Percentiles rank a stretch among this genome's conserved stretches.
Conservation (phyloP, 768 basidiomycete genomes). For the Rossbeevera mucosa region DNA sequence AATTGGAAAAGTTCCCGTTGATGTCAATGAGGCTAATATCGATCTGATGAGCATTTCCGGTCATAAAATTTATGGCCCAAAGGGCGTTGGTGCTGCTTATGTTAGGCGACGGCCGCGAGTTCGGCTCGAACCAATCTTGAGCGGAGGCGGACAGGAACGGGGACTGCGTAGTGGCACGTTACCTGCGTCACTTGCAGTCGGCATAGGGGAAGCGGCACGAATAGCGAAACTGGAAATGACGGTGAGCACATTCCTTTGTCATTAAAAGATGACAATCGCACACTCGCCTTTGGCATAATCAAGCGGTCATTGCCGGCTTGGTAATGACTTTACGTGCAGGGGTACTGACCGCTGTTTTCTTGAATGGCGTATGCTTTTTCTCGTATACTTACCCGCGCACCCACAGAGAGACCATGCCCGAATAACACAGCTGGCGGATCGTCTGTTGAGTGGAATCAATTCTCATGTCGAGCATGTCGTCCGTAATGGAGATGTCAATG, state of each 20-base stretch:
- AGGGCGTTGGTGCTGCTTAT: slow-evolving; percentile 92
- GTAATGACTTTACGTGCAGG: slow-evolving; percentile 82
- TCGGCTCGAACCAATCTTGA: slow-evolving; percentile 89
- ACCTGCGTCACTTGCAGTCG: slow-evolving; percentile 82
- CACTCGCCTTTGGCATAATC: slow-evolving; percentile 34
- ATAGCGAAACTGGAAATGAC: slow-evolving; percentile 90
- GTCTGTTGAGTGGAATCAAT: slow-evolving; percentile 78
- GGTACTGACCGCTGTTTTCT: slow-evolving; percentile 64
- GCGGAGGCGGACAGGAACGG: slow-evolving; percentile 95
- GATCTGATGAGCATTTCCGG: slow-evolving; percentile 96
- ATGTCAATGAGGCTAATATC: slow-evolving; percentile 93
- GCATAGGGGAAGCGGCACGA: slow-evolving; percentile 91
- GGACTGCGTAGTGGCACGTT: slow-evolving; percentile 94
- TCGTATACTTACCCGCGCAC: slow-evolving; percentile 1
- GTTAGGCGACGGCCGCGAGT: slow-evolving; percentile 91
- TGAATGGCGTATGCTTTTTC: not conserved
- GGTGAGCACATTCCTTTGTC: slow-evolving; percentile 50
- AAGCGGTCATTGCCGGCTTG: slow-evolving; percentile 50
- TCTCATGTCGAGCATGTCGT: slow-evolving; percentile 85
- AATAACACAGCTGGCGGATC: slow-evolving; percentile 69
- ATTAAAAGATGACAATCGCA: slow-evolving; percentile 46
- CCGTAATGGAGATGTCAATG: slow-evolving; percentile 86
- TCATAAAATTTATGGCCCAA: slow-evolving; percentile 98
- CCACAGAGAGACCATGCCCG: slow-evolving; percentile 74
- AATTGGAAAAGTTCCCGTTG: slow-evolving; percentile 82